Percentiles rank a stretch among this genome's conserved stretches.
Evolutionary conservation across 1,284 basidiomycete genomes (phyloP).

Genomic region (Austroboletus niveus): DNA sequence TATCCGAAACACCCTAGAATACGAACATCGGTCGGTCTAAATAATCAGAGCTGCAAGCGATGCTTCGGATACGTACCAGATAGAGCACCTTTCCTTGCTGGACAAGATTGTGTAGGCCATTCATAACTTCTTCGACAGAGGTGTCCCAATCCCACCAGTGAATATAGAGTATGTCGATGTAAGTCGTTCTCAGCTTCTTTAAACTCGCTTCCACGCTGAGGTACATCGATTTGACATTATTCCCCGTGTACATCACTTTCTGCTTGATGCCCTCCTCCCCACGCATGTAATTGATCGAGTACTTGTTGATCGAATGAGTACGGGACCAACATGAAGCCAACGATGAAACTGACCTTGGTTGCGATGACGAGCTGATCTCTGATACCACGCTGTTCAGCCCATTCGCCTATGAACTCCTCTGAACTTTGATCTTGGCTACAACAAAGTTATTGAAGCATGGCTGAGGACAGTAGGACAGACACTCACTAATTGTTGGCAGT

Average conservation of each 20-base stretch:
- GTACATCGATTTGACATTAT: constrained; percentile 33
- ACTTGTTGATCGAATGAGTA: constrained; percentile 20
- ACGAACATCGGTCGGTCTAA: neutral
- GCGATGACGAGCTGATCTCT: constrained; percentile 48
- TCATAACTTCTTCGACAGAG: constrained; percentile 45
- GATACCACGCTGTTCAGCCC: constrained; percentile 41
- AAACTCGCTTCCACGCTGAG: constrained; percentile 35
- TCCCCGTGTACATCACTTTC: constrained; percentile 36
- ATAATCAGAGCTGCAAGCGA: neutral
- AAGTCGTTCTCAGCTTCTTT: constrained; percentile 43
- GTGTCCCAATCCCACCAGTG: constrained; percentile 42
- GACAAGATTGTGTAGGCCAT: constrained; percentile 41
- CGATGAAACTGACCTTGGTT: constrained; percentile 36
- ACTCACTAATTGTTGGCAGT: constrained; percentile 37
- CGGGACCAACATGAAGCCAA: neutral
- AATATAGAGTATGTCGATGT: constrained; percentile 37
- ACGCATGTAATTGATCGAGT: constrained; percentile 30
- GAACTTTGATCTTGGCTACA: constrained; percentile 39
- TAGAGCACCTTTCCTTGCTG: constrained; percentile 45
- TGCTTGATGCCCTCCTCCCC: constrained; percentile 19
- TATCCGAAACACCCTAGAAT: constrained; percentile 36
- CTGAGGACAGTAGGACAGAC: neutral
- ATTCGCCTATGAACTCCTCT: constrained; percentile 46
- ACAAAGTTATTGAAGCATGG: neutral
- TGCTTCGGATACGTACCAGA: constrained; percentile 25